A percentile compares a stretch with the other conserved stretches of the same genome.
phyloP scores from a whole-genome alignment of 164 flowering plant species.

The Aristolochia californica region DNA sequence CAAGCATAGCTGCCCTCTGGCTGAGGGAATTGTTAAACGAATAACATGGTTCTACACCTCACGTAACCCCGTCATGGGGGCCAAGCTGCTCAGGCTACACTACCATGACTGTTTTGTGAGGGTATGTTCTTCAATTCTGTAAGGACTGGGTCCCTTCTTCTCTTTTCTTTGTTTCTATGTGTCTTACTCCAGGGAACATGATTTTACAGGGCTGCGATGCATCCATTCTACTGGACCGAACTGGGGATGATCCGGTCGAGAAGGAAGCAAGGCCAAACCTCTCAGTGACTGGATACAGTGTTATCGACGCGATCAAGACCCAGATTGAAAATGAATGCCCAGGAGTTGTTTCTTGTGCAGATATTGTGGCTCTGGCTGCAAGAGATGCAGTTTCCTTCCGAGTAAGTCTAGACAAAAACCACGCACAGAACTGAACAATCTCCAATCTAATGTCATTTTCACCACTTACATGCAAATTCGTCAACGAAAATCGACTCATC shows the following conservation, averaged over 20 bases:
- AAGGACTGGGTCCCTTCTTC: neutral
- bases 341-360: conserved; percentile 7
- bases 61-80: neutral
- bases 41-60: neutral
- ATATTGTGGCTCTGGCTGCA: conserved; percentile 5
- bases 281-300: conserved; percentile 1
- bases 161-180: neutral
- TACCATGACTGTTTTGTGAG: conserved; percentile 8
- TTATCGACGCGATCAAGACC: neutral
- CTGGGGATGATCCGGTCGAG: neutral
- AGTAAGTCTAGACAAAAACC: neutral
- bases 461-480: no score
- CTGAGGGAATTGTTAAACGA: conserved; percentile 2
- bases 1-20: neutral
- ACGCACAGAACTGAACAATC: neutral
- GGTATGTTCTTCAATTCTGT: neutral
- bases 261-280: neutral
- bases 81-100: conserved; percentile 6
- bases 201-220: conserved; percentile 7
- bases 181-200: neutral
- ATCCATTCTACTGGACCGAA: conserved; percentile 2
- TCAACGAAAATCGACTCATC: no score
- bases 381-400: conserved; percentile 4
- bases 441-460: neutral
- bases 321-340: conserved; percentile 2